A percentile compares a stretch with the other conserved stretches of the same genome.
These are phyloP conservation scores for Leptodontidium sp. DNA, from an alignment of 2,329 filamentous ascomycete species.

Conservation along the genomic window DNA sequence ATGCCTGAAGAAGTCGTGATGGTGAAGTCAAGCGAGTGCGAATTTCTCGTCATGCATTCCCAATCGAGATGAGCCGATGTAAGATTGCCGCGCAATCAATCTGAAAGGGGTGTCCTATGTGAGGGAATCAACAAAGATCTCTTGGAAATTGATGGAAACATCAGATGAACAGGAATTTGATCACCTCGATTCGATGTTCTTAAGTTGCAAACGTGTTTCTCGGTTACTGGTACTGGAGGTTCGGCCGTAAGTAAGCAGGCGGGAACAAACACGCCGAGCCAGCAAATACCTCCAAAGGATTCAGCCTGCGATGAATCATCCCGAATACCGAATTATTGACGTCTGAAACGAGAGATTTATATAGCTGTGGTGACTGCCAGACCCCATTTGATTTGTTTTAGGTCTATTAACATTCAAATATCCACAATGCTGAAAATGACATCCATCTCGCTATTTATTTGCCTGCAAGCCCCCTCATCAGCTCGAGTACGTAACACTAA, in stretches of 20 bases:
- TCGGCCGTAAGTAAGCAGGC: not conserved
- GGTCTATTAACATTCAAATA: no score
- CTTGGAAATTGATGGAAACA: no score
- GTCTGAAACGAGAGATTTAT: not conserved
- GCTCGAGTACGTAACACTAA: slow-evolving; percentile 38
- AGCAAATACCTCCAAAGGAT: not conserved
- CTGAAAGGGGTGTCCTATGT: no score
- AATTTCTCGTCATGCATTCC: not conserved
- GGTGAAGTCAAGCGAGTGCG: not conserved
- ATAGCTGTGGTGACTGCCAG: no score
- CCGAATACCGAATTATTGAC: not conserved
- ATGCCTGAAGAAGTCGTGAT: not conserved
- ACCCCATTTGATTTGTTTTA: no score
- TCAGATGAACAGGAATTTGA: no score
- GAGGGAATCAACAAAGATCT: no score
- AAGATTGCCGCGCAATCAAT: not conserved
- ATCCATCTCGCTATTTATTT: no score
- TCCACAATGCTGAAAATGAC: no score
- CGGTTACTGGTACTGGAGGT: not conserved
- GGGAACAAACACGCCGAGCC: slow-evolving; percentile 6
- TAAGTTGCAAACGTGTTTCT: not conserved
- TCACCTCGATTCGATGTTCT: not conserved
- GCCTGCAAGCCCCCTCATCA: slow-evolving; percentile 2
- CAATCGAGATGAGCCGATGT: not conserved
- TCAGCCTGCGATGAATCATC: not conserved